Conservation (phyloP, 192 early-diverging fungal genomes). For the Geranomyces variabilis region DNA sequence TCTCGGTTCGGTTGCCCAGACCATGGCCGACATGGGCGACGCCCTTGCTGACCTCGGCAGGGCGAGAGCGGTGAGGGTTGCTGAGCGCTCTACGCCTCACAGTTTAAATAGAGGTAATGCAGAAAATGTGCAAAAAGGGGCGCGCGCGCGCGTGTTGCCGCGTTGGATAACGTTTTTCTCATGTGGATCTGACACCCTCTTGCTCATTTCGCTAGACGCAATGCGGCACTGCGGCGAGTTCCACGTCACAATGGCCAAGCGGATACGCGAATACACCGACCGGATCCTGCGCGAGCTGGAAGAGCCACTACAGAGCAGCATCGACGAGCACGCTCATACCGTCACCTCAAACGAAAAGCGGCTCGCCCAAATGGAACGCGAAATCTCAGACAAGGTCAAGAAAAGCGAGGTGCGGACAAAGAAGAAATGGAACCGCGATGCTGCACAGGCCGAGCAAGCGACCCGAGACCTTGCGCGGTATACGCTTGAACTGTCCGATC, state of each 20-base stretch:
- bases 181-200: neutral
- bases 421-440: conserved; percentile 17
- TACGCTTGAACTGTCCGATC: conserved; percentile 23
- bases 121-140: no score
- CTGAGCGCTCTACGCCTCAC: neutral
- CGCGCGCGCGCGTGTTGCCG: no score
- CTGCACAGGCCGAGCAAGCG: conserved; percentile 22
- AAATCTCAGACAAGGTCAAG: conserved; percentile 35
- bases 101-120: neutral
- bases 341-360: conserved; percentile 31
- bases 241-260: conserved; percentile 28
- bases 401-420: conserved; percentile 16
- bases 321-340: conserved; percentile 24
- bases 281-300: conserved; percentile 27
- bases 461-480: conserved; percentile 17
- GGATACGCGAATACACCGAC: conserved; percentile 28
- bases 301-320: conserved; percentile 33
- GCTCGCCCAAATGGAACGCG: conserved; percentile 21
- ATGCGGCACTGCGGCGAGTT: conserved; percentile 21
- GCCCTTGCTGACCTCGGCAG: conserved; percentile 23
- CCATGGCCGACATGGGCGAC: conserved; percentile 26
- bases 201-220: conserved; percentile 4
- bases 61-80: conserved; percentile 15
- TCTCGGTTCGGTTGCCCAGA: conserved; percentile 6
- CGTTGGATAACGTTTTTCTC: no score